phyloP scores from a whole-genome alignment of 1,139 yeast genomes.

The Lodderomyces oxycetoniae region DNA sequence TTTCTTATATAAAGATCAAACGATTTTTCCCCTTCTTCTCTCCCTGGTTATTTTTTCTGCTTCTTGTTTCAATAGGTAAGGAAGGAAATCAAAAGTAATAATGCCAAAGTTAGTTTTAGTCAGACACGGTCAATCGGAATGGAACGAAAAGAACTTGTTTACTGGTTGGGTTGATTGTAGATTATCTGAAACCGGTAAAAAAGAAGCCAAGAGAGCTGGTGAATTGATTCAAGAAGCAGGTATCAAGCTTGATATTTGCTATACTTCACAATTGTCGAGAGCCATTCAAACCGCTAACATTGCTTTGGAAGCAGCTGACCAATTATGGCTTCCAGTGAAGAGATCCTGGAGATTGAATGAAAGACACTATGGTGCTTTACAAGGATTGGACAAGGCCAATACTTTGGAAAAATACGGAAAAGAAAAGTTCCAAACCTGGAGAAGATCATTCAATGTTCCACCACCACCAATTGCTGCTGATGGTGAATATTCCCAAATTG shows the following conservation, averaged over 20 bases:
- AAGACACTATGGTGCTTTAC: slow-evolving; percentile 98
- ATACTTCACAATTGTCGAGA: slow-evolving; percentile 90
- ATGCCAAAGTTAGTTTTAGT: slow-evolving; percentile 74
- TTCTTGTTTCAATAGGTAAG: too few relatives aligned
- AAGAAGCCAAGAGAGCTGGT: slow-evolving; percentile 94
- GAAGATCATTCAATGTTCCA: slow-evolving; percentile 97
- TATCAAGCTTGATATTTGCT: slow-evolving; percentile 77
- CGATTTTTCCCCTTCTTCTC: slow-evolving; percentile 2
- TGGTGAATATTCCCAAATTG: slow-evolving; percentile 78
- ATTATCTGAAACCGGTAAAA: slow-evolving; percentile 77
- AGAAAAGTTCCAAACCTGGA: slow-evolving; percentile 94
- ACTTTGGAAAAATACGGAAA: slow-evolving; percentile 84
- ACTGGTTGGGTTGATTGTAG: slow-evolving; percentile 99
- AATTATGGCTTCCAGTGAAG: slow-evolving; percentile 86
- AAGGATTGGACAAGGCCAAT: slow-evolving; percentile 97
- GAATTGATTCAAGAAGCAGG: slow-evolving; percentile 85
- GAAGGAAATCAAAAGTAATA: slow-evolving; percentile 1
- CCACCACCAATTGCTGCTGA: slow-evolving; percentile 83
- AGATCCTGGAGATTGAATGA: slow-evolving; percentile 98
- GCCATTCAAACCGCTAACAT: slow-evolving; percentile 98
- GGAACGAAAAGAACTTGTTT: slow-evolving; percentile 97
- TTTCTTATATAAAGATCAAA: too few relatives aligned
- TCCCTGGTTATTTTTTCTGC: slow-evolving; percentile 3
- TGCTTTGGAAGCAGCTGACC: slow-evolving; percentile 86
- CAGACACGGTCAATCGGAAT: slow-evolving; percentile 99